A percentile compares a stretch with the other conserved stretches of the same genome.
Conservation (phyloP, 2,329 filamentous ascomycete species). For the Aspergillus ibericus region DNA sequence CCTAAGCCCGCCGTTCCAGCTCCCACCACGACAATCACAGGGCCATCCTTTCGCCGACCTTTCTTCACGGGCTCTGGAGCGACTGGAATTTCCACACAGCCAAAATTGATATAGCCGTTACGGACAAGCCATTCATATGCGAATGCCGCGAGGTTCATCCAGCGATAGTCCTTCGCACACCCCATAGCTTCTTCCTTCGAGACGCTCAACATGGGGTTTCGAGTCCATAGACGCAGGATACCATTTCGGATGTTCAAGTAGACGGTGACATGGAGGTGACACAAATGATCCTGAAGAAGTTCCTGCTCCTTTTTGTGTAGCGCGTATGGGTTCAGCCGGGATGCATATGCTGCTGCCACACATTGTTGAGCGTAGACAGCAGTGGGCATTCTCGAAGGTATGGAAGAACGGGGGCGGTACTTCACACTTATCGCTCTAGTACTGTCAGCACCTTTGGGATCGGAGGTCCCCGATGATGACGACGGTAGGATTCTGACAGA, state of each 20-base stretch:
- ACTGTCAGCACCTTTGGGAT: constrained; percentile 24
- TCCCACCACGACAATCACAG: constrained; percentile 81
- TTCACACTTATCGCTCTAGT: constrained; percentile 41
- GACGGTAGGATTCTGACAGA: constrained; percentile 15
- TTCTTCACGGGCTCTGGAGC: constrained; percentile 42
- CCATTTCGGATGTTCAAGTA: constrained; percentile 97
- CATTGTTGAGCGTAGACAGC: constrained; percentile 88
- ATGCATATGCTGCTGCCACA: constrained; percentile 83
- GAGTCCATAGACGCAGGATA: constrained; percentile 84
- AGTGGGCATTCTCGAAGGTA: constrained; percentile 71
- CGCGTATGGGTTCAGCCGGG: constrained; percentile 83
- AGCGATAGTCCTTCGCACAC: constrained; percentile 81
- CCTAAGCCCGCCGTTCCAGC: constrained; percentile 93
- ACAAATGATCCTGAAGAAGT: constrained; percentile 77
- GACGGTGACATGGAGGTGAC: constrained; percentile 83
- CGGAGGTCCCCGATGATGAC: constrained; percentile 16
- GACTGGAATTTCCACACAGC: constrained; percentile 73
- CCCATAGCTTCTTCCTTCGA: constrained; percentile 83
- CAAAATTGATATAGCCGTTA: constrained; percentile 94
- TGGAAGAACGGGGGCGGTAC: constrained; percentile 75
- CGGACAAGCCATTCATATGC: constrained; percentile 92
- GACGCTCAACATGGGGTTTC: constrained; percentile 80
- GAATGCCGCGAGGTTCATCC: constrained; percentile 84
- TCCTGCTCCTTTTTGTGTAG: constrained; percentile 82
- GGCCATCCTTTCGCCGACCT: constrained; percentile 53